Evolutionary conservation across 176 grass and related monocot species (phyloP).

Genomic region (Avena atlantica): DNA sequence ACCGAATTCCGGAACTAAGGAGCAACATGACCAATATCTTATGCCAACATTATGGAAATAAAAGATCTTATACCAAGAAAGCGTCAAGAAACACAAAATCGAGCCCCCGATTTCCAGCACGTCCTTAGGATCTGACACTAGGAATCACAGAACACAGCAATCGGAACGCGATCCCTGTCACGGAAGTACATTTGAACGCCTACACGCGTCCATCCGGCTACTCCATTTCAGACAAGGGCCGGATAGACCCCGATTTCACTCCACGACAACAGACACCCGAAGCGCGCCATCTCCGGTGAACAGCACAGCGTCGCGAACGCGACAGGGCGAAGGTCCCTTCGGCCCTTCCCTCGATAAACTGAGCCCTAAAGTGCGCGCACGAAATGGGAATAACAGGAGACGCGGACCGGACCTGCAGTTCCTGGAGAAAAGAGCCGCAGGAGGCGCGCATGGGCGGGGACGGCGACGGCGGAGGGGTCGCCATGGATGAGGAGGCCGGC

Average conservation of each 20-base stretch:
- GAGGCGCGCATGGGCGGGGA: constrained; percentile 46
- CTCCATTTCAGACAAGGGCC: background rate
- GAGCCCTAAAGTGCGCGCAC: background rate
- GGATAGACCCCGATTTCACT: background rate
- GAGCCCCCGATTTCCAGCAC: background rate
- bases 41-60: background rate
- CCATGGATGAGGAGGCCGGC: constrained; percentile 26
- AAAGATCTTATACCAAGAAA: constrained; percentile 17
- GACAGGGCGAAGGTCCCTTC: background rate
- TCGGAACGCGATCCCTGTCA: background rate
- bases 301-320: background rate
- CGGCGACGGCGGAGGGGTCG: constrained; percentile 17
- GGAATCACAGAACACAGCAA: background rate
- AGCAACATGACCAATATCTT: background rate
- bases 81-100: constrained; percentile 22
- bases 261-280: background rate
- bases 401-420: constrained; percentile 68
- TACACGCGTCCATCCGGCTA: background rate
- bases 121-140: background rate
- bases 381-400: background rate
- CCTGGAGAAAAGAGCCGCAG: constrained; percentile 73
- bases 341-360: background rate
- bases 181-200: background rate
- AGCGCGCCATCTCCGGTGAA: background rate
- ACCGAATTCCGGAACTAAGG: background rate